These are phyloP conservation scores for Aspergillus coremiiformis DNA, from an alignment of 495 filamentous ascomycete genomes.

Conservation along the genomic window DNA sequence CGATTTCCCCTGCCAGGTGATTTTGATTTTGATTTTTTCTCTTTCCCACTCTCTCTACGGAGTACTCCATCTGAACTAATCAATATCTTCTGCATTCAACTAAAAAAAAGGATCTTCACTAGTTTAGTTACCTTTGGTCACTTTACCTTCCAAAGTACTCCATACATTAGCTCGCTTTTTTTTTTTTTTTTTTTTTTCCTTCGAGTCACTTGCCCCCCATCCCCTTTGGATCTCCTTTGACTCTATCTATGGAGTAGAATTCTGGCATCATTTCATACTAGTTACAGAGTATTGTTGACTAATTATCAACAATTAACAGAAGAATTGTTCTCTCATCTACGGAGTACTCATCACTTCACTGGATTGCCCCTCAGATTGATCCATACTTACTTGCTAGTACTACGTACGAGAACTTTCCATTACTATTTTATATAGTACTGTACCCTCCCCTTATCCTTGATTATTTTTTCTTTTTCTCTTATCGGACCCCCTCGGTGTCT, in stretches of 20 bases:
- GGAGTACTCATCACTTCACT: neutral
- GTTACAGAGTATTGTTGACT: neutral
- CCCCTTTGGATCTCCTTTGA: neutral
- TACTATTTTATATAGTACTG: too few relatives aligned
- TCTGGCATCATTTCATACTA: too few relatives aligned
- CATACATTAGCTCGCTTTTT: neutral
- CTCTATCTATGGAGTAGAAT: too few relatives aligned
- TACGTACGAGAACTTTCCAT: neutral
- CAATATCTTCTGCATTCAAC: too few relatives aligned
- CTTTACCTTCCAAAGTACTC: too few relatives aligned
- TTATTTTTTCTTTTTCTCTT: neutral
- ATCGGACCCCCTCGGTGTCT: neutral
- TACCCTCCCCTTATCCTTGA: neutral
- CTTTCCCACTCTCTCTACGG: neutral
- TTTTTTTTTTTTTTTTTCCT: constrained; percentile 4
- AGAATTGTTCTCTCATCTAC: neutral
- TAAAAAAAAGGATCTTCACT: neutral
- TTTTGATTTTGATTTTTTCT: constrained; percentile 1
- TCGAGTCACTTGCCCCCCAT: neutral
- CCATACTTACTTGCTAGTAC: neutral
- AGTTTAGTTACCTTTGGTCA: too few relatives aligned
- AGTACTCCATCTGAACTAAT: too few relatives aligned
- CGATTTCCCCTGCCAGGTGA: too few relatives aligned
- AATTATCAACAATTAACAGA: neutral
- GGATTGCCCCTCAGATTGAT: neutral